A percentile compares a stretch with the other conserved stretches of the same genome.
Conservation (phyloP, 116 monocot genomes). For the Cymodocea nodosa region DNA sequence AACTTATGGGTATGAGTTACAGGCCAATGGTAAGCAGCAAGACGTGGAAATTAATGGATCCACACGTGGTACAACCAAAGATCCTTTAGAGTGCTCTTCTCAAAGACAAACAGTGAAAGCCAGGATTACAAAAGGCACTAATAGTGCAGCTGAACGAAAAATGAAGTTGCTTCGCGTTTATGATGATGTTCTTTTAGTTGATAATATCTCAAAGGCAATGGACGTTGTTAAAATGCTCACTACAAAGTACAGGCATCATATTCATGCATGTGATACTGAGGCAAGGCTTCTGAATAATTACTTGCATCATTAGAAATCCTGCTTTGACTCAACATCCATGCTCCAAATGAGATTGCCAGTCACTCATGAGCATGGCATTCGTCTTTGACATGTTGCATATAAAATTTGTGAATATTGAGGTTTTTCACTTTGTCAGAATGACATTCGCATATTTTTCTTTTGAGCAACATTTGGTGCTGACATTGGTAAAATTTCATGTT, state of each 20-base stretch:
- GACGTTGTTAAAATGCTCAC: conserved; percentile 50
- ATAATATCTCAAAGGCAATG: conserved; percentile 43
- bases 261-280: conserved; percentile 94
- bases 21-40: neutral
- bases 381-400: no score
- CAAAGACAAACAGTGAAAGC: neutral
- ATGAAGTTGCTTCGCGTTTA: conserved; percentile 26
- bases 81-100: neutral
- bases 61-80: neutral
- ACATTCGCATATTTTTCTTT: no score
- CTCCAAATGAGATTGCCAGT: no score
- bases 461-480: no score
- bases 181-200: conserved; percentile 69
- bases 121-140: neutral
- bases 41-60: neutral
- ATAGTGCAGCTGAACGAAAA: neutral
- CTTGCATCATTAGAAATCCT: neutral
- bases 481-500: no score
- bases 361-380: no score
- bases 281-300: conserved; percentile 12
- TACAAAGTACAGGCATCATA: conserved; percentile 51
- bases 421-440: no score
- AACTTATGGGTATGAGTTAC: neutral
- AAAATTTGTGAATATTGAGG: no score
- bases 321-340: no score